phyloP scores from a whole-genome alignment of 495 filamentous ascomycete species.

The Bombardia bombarda region DNA sequence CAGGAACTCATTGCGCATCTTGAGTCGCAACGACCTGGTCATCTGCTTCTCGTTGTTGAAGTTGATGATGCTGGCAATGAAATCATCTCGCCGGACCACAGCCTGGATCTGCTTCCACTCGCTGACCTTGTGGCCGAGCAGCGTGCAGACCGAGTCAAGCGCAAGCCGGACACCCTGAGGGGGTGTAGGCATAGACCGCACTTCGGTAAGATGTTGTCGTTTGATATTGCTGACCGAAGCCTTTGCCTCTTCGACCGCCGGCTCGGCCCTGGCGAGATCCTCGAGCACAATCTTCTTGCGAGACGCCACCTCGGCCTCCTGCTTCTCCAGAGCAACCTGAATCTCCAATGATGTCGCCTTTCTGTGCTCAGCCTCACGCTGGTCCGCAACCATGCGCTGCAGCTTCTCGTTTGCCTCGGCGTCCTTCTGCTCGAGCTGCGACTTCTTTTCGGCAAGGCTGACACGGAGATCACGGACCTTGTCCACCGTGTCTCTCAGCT shows the following conservation, averaged over 20 bases:
- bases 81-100: slow-evolving; percentile 84
- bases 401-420: slow-evolving; percentile 94
- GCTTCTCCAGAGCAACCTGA: slow-evolving; percentile 75
- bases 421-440: slow-evolving; percentile 86
- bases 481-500: slow-evolving; percentile 94
- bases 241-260: slow-evolving; percentile 85
- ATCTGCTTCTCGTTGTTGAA: slow-evolving; percentile 96
- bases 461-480: slow-evolving; percentile 88
- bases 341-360: slow-evolving; percentile 82
- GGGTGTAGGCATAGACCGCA: slow-evolving; percentile 90
- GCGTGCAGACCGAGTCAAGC: slow-evolving; percentile 87
- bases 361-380: slow-evolving; percentile 89
- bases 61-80: slow-evolving; percentile 95
- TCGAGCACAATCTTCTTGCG: slow-evolving; percentile 77
- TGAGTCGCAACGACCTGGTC: slow-evolving; percentile 69
- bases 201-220: slow-evolving; percentile 91
- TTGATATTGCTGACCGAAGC: slow-evolving; percentile 98
- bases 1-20: slow-evolving; percentile 90
- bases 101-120: slow-evolving; percentile 87
- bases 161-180: slow-evolving; percentile 85
- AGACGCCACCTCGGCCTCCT: slow-evolving; percentile 78
- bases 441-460: slow-evolving; percentile 89
- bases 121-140: slow-evolving; percentile 82
- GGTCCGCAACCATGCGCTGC: slow-evolving; percentile 92
- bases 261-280: slow-evolving; percentile 87